Base-by-base conservation (phyloP, 2,329 filamentous ascomycete species). In the Shiraia sp. region DNA sequence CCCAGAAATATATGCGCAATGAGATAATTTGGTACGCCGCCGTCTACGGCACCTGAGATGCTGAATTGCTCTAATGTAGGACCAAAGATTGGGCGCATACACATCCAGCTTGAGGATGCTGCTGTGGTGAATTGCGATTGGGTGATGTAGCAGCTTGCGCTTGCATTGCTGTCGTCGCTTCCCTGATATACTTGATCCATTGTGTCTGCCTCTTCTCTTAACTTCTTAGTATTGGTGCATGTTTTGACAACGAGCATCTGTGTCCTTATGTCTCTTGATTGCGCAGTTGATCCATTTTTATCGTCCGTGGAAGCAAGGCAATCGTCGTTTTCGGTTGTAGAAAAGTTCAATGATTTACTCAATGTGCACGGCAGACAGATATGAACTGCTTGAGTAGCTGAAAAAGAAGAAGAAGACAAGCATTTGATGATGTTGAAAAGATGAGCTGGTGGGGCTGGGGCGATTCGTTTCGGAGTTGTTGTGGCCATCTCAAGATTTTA, bases 1-100 rank as follows among this genome's bases (percentile, higher is more conserved):
- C 29, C 34, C 3, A 53, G 3, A 23, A 45, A 43, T 15, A 53
- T 38, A 16, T 56, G 55, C 40, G 39, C 49, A 5, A 55, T 30
- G 4, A 52, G 40, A 34, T 43, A 58, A 4, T 30, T 26, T 6
- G 46, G 45, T 3, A 56, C 29, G 1, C 33, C 19, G 3, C 23
- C 29, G 2, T 14, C 24, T 26, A 6, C 1, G 9, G 24, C 9
- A 6, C 34, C 34, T 10, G 25, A 19, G 10, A 38, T 22, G 14
- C 51, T 37, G 13, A 52, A 46, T 15, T 44, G 32, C 28, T 17
- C 12, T 15, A 57, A n/a, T 4, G 37, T 52, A 3, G 33, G 32
- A 2, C 47, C 47, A 15, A 54, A 55, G 7, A 50, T 15, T 2
- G 54, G 49, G 1, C 39, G 42, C 10, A 47, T 17, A 36, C 33